phyloP scores from a whole-genome alignment of 768 basidiomycete species.

The Omphalotus guepiniiformis region DNA sequence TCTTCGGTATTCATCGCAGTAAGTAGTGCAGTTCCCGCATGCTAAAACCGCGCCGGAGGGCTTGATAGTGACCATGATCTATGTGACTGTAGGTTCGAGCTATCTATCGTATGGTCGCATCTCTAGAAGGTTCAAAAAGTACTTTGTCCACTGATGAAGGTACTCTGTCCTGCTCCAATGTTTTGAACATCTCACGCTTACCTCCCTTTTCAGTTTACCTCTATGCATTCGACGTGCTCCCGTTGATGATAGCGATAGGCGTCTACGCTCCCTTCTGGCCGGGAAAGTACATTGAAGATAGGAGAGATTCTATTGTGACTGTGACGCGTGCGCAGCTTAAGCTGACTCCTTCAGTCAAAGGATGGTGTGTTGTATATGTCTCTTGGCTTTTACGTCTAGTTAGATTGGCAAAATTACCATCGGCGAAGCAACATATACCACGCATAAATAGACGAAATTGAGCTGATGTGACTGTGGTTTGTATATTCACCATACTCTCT shows the following conservation, averaged over 20 bases:
- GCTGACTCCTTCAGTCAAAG: too few species aligned
- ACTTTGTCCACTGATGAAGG: constrained; percentile 20
- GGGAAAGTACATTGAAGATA: constrained; percentile 18
- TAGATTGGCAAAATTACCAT: too few species aligned
- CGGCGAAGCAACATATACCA: too few species aligned
- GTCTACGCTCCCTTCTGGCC: constrained; percentile 24
- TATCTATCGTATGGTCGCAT: constrained; percentile 26
- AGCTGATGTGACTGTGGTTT: too few species aligned
- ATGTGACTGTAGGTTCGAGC: constrained; percentile 19
- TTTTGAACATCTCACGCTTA: constrained; percentile 16
- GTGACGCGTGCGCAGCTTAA: too few species aligned
- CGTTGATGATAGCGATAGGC: constrained; percentile 21
- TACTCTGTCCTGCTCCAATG: constrained; percentile 16
- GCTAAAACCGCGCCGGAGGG: not conserved
- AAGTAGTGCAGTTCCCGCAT: constrained; percentile 5
- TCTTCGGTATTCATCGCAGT: constrained; percentile 23
- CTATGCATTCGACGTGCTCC: constrained; percentile 24
- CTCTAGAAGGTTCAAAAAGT: constrained; percentile 14
- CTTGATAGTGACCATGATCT: not conserved
- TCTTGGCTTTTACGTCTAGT: too few species aligned
- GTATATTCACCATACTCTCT: too few species aligned
- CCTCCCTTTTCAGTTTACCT: constrained; percentile 18
- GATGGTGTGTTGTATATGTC: too few species aligned
- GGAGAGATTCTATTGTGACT: constrained; percentile 5
- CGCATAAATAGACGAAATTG: too few species aligned